Percentiles rank a stretch among this genome's conserved stretches.
Conservation (phyloP, 345 rosid genomes). For the Lepidium africanum region DNA sequence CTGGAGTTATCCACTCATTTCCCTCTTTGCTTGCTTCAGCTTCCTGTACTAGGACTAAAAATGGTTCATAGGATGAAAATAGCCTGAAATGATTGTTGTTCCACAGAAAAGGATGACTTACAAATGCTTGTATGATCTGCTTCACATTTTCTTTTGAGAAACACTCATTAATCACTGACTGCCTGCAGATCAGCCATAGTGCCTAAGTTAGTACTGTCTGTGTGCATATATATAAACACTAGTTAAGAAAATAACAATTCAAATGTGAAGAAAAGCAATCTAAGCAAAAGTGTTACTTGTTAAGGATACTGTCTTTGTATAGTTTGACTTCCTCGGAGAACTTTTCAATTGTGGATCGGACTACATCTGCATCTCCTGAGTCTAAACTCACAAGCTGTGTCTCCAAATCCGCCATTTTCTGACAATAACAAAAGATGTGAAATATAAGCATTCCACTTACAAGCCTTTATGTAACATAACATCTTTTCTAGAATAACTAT, state of each 20-base stretch:
- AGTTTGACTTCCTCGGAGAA: conserved; percentile 53
- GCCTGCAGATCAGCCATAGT: conserved; percentile 39
- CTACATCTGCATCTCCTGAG: conserved; percentile 46
- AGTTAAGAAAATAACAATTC: not conserved
- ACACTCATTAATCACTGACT: conserved; percentile 56
- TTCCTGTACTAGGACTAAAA: conserved; percentile 40
- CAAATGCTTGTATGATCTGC: conserved; percentile 70
- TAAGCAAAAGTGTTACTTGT: conserved; percentile 44
- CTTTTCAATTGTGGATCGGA: conserved; percentile 62
- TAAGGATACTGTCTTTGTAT: conserved; percentile 58
- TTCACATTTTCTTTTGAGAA: conserved; percentile 63
- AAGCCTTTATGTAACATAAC: no score
- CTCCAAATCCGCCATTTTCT: conserved; percentile 83
- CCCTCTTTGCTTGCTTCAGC: conserved; percentile 68
- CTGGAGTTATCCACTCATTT: conserved; percentile 65
- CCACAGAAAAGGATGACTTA: conserved; percentile 30
- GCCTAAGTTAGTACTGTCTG: not conserved
- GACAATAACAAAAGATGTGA: conserved; percentile 9
- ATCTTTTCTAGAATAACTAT: not conserved
- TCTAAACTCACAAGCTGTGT: conserved; percentile 56
- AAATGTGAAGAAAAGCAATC: not conserved
- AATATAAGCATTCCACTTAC: not conserved
- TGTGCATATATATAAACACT: not conserved
- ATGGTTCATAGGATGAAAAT: not conserved
- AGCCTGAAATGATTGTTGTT: not conserved